Percentiles rank a stretch among this genome's conserved stretches.
Evolutionary conservation across 1,284 basidiomycete genomes (phyloP).

Genomic region (Coniophora puteana): DNA sequence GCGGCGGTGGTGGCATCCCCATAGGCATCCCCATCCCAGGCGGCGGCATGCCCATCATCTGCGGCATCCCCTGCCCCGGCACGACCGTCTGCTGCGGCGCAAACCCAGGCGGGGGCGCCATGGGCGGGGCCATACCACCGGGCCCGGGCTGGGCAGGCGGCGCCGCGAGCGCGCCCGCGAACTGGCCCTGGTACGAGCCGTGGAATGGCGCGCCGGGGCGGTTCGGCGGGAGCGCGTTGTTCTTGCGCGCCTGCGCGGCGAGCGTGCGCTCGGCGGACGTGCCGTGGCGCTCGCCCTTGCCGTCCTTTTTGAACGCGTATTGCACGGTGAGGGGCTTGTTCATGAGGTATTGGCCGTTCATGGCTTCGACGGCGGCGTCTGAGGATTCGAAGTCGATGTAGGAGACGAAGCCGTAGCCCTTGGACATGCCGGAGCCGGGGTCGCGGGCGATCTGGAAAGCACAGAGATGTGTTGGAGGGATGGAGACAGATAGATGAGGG

Average conservation of each 20-base stretch:
- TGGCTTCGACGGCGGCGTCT: slow-evolving; percentile 93
- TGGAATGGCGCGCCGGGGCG: slow-evolving; percentile 63
- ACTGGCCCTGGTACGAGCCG: slow-evolving; percentile 82
- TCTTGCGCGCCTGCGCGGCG: slow-evolving; percentile 93
- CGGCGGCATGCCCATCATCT: slow-evolving; percentile 35
- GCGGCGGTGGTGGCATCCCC: slow-evolving; percentile 41
- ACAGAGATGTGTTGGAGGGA: slow-evolving; percentile 1
- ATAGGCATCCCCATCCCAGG: slow-evolving; percentile 34
- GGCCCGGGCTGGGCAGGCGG: slow-evolving; percentile 58
- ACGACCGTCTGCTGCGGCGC: slow-evolving; percentile 64
- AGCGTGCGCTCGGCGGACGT: slow-evolving; percentile 93
- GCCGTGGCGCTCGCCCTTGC: slow-evolving; percentile 96
- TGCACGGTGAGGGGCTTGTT: slow-evolving; percentile 96
- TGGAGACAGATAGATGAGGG: slow-evolving; percentile 1
- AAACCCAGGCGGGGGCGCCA: slow-evolving; percentile 71
- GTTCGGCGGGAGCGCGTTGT: slow-evolving; percentile 89
- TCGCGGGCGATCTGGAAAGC: slow-evolving; percentile 84
- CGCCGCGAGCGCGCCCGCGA: slow-evolving; percentile 76
- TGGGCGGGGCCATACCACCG: too few species aligned
- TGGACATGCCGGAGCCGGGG: slow-evolving; percentile 78
- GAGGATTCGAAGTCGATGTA: slow-evolving; percentile 98
- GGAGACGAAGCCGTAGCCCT: slow-evolving; percentile 95
- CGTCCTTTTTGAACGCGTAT: slow-evolving; percentile 99
- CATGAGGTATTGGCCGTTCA: slow-evolving; percentile 97
- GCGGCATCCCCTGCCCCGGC: slow-evolving; percentile 37